Conservation (phyloP, 140 eudicot genomes). For the Anethum foeniculum region DNA sequence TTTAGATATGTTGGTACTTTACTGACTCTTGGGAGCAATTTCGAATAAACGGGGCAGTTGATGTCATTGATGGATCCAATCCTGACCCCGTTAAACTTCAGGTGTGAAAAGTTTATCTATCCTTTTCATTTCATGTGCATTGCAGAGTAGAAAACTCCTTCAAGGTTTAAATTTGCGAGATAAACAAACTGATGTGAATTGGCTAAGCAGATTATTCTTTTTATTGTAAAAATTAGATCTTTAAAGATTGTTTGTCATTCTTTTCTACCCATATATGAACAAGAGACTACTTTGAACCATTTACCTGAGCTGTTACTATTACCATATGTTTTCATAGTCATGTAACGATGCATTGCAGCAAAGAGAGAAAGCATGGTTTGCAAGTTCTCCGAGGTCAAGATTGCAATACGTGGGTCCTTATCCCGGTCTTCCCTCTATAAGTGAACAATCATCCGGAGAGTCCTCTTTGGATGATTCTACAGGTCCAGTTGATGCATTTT, state of each 20-base stretch:
- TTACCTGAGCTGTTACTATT: background rate
- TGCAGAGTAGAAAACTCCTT: background rate
- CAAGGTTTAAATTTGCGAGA: background rate
- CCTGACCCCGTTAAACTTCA: slow-evolving; percentile 66
- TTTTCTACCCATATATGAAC: background rate
- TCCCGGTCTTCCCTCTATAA: slow-evolving; percentile 63
- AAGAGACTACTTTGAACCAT: background rate
- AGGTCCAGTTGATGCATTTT: slow-evolving; percentile 73
- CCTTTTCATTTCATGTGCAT: background rate
- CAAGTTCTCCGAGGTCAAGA: slow-evolving; percentile 73
- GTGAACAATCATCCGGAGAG: slow-evolving; percentile 36
- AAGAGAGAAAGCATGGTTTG: slow-evolving; percentile 96
- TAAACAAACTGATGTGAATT: background rate
- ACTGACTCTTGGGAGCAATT: slow-evolving; percentile 95
- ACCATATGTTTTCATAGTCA: background rate
- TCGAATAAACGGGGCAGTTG: slow-evolving; percentile 71
- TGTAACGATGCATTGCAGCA: slow-evolving; percentile 39
- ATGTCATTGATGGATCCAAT: slow-evolving; percentile 74
- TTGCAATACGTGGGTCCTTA: slow-evolving; percentile 72
- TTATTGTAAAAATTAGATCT: background rate
- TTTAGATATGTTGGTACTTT: slow-evolving; percentile 89
- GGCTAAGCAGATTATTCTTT: background rate
- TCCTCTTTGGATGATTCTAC: slow-evolving; percentile 61
- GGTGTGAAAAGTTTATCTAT: slow-evolving; percentile 24
- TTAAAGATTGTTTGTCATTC: background rate